Percentiles rank a stretch among this genome's conserved stretches.
These are phyloP conservation scores for Penicillium freii DNA, from an alignment of 2,329 filamentous ascomycete genomes.

Conservation along the genomic window DNA sequence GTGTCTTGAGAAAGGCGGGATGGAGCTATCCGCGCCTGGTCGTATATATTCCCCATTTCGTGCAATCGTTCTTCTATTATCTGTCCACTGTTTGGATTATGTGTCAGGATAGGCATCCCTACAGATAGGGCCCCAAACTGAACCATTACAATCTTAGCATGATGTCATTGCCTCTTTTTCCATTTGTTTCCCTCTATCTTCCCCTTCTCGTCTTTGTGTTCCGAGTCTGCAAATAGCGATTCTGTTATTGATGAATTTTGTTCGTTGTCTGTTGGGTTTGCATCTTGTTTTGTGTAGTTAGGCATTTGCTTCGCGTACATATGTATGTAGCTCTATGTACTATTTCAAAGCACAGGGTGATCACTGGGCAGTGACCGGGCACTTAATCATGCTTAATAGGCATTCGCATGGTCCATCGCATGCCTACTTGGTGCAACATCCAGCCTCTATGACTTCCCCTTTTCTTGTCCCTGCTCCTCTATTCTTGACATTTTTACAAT, in stretches of 20 bases:
- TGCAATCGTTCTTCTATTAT: background rate
- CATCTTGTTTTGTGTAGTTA: conserved; percentile 13
- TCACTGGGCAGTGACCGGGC: background rate
- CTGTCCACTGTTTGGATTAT: conserved; percentile 2
- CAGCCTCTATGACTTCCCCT: background rate
- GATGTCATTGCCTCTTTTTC: background rate
- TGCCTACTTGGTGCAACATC: background rate
- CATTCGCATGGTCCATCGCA: background rate
- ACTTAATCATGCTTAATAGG: background rate
- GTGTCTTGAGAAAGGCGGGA: background rate
- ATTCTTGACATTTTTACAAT: background rate
- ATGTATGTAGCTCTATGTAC: background rate
- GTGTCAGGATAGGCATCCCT: background rate
- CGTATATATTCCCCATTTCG: conserved; percentile 16
- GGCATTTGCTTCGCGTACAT: conserved; percentile 12
- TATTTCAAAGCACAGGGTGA: background rate
- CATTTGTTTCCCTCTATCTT: background rate
- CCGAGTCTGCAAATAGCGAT: conserved; percentile 22
- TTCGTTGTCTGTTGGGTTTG: conserved; percentile 7
- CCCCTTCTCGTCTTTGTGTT: conserved; percentile 2
- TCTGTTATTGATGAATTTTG: conserved; percentile 15
- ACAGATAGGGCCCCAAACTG: background rate
- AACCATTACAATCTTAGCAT: background rate
- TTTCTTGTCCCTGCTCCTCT: background rate
- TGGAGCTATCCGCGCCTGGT: background rate